These are phyloP conservation scores for Conidiobolus incongruus DNA, from an alignment of 371 early-diverging fungal species.

Conservation along the genomic window DNA sequence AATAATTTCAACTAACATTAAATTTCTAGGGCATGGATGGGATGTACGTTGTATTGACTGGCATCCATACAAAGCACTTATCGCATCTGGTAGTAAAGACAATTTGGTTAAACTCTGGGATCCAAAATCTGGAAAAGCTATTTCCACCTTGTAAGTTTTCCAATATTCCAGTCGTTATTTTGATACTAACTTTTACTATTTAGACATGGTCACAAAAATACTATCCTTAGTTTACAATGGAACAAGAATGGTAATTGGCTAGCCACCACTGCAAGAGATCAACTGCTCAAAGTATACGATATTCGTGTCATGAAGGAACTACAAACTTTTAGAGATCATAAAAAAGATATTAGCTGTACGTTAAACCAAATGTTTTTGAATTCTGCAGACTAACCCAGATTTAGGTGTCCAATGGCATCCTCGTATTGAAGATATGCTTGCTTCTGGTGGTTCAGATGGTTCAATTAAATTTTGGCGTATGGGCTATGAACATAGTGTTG, in stretches of 20 bases:
- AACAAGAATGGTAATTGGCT: conserved; percentile 97
- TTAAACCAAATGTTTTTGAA: conserved; percentile 2
- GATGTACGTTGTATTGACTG: conserved; percentile 98
- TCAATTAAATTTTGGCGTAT: conserved; percentile 83
- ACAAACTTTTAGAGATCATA: conserved; percentile 76
- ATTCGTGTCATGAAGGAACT: conserved; percentile 91
- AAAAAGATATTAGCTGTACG: conserved; percentile 85
- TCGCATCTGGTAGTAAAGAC: conserved; percentile 98
- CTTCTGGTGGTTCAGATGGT: conserved; percentile 91
- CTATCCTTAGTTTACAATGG: conserved; percentile 82
- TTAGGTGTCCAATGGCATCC: conserved; percentile 92
- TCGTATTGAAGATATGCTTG: conserved; percentile 74
- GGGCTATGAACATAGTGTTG: conserved; percentile 16
- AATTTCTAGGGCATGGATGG: conserved; percentile 84
- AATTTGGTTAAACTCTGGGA: conserved; percentile 98
- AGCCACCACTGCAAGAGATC: conserved; percentile 88
- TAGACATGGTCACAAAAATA: conserved; percentile 94
- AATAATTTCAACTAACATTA: background rate
- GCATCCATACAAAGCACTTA: conserved; percentile 89
- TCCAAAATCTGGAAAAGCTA: conserved; percentile 72
- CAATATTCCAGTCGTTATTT: background rate
- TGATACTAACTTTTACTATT: too few relatives aligned
- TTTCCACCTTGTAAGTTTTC: conserved; percentile 65
- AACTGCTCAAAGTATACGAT: conserved; percentile 86
- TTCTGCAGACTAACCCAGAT: background rate